Evolutionary conservation across 2,329 filamentous ascomycete species (phyloP).

Genomic region (Penicillium decumbens): DNA sequence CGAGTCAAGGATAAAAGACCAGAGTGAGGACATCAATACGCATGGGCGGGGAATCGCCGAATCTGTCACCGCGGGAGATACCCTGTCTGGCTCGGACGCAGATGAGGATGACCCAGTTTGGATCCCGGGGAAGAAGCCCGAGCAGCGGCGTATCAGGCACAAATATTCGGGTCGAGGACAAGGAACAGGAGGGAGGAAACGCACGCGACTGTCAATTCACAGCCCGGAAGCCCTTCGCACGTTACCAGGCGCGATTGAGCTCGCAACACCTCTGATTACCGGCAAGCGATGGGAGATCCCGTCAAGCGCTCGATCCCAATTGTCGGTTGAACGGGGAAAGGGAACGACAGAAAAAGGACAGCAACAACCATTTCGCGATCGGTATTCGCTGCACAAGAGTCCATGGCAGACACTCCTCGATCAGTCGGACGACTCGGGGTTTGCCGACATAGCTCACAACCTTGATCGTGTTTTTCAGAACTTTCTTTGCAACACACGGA

Average conservation of each 20-base stretch:
- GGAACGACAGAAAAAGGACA: conserved; percentile 9
- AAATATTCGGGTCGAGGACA: conserved; percentile 36
- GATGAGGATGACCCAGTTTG: conserved; percentile 39
- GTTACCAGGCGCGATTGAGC: conserved; percentile 40
- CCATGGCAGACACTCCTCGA: conserved; percentile 35
- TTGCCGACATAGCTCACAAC: conserved; percentile 34
- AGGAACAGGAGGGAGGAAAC: conserved; percentile 19
- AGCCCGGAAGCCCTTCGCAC: conserved; percentile 36
- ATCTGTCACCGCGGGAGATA: conserved; percentile 1
- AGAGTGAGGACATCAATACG: conserved; percentile 1
- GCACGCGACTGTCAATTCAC: conserved; percentile 29
- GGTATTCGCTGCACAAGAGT: conserved; percentile 28
- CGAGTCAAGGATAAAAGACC: conserved; percentile 20
- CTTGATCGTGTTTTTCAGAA: conserved; percentile 36
- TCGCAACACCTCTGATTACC: conserved; percentile 41
- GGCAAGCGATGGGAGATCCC: conserved; percentile 28
- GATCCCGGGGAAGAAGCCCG: conserved; percentile 33
- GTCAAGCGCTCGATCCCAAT: conserved; percentile 21
- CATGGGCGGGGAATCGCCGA: conserved; percentile 6
- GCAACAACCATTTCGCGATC: conserved; percentile 24
- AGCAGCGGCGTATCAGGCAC: conserved; percentile 33
- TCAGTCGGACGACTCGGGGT: conserved; percentile 29
- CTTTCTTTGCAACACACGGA: conserved; percentile 34
- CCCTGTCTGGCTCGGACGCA: conserved; percentile 31
- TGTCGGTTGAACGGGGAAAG: conserved; percentile 9